Conservation (phyloP, 2,329 filamentous ascomycete genomes). For the Xylaria arbuscula region DNA sequence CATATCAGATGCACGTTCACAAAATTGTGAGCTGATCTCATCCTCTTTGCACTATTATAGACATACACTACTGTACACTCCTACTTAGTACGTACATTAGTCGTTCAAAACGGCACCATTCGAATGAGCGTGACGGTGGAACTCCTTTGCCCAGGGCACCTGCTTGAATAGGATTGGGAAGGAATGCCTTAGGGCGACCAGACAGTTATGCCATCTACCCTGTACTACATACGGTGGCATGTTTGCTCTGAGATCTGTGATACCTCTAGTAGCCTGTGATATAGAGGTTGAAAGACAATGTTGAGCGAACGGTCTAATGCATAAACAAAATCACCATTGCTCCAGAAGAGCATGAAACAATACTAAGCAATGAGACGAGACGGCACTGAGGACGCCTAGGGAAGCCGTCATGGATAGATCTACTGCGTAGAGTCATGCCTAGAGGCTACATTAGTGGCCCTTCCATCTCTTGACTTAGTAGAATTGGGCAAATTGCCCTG, state of each 20-base stretch:
- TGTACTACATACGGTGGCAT: no score
- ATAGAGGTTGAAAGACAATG: background rate
- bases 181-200: slow-evolving; percentile 2
- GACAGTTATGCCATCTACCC: slow-evolving; percentile 6
- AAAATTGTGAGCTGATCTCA: background rate
- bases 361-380: slow-evolving; percentile 12
- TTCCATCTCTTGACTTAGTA: slow-evolving; percentile 7
- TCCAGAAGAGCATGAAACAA: slow-evolving; percentile 18
- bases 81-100: background rate
- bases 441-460: slow-evolving; percentile 6
- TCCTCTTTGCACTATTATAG: no score
- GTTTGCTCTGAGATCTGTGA: background rate
- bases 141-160: slow-evolving; percentile 16
- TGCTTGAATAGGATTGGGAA: slow-evolving; percentile 27
- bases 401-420: slow-evolving; percentile 10
- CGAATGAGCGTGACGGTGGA: slow-evolving; percentile 12
- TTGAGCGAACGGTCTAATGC: slow-evolving; percentile 13
- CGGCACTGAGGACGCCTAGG: slow-evolving; percentile 9
- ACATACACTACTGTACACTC: background rate
- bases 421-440: background rate
- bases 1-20: background rate
- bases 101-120: background rate
- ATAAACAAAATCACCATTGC: slow-evolving; percentile 14
- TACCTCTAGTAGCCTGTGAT: background rate
- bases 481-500: slow-evolving; percentile 11